A percentile compares a stretch with the other conserved stretches of the same genome.
phyloP scores from a whole-genome alignment of 768 basidiomycete species.

The Pleurotus salmoneostramineus region DNA sequence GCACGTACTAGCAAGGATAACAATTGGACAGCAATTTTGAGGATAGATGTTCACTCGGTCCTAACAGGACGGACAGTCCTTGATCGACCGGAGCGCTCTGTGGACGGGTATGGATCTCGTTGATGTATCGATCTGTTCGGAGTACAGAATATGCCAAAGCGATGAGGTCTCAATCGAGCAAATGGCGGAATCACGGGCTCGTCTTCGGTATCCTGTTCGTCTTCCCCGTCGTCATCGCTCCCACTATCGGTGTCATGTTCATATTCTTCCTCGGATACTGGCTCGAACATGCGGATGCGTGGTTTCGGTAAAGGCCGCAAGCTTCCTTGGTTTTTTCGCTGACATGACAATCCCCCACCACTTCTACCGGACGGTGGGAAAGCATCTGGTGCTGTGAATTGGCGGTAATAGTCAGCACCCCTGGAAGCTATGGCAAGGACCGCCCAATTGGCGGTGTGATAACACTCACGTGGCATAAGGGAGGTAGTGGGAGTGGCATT shows the following conservation, averaged over 20 bases:
- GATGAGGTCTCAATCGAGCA: not conserved
- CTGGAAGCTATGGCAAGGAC: not conserved
- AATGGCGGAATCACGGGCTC: not conserved
- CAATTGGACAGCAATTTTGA: no score
- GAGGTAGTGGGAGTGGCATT: not conserved
- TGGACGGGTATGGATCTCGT: not conserved
- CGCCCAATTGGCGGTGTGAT: not conserved
- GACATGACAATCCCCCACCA: not conserved
- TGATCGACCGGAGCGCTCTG: conserved; percentile 3
- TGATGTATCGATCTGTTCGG: conserved; percentile 7
- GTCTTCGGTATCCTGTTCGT: not conserved
- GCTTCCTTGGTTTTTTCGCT: not conserved
- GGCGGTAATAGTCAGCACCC: not conserved
- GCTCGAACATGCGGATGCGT: not conserved
- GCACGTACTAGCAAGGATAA: no score
- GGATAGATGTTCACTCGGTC: not conserved
- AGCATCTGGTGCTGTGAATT: conserved; percentile 1
- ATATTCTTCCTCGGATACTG: not conserved
- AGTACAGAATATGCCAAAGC: conserved; percentile 6
- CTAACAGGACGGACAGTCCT: conserved; percentile 1
- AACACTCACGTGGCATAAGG: conserved; percentile 6
- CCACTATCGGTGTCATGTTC: not conserved
- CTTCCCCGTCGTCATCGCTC: not conserved
- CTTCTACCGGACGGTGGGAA: not conserved
- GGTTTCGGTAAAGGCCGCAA: not conserved